A percentile compares a stretch with the other conserved stretches of the same genome.
Conservation (phyloP, 2,329 filamentous ascomycete genomes). For the Byssothecium circinans region DNA sequence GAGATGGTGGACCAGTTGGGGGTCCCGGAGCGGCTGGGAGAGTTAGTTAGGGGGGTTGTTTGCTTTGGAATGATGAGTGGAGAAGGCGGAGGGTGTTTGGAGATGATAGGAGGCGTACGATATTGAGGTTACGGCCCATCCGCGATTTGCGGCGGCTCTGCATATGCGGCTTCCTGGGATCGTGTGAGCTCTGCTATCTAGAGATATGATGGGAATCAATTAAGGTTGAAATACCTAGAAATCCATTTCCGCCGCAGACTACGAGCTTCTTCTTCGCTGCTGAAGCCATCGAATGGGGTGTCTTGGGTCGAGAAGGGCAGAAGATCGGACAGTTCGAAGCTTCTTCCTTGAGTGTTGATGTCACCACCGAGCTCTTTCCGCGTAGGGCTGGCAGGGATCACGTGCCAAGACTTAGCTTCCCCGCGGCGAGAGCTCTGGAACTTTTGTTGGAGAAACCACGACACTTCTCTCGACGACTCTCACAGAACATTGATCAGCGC, state of each 20-base stretch:
- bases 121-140: conserved; percentile 91
- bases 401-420: conserved; percentile 11
- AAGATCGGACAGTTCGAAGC: conserved; percentile 11
- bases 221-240: conserved; percentile 64
- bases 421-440: conserved; percentile 11
- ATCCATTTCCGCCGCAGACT: conserved; percentile 92
- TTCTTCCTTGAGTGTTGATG: conserved; percentile 43
- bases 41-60: background rate
- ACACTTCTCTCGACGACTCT: no score
- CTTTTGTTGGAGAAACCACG: no score
- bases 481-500: no score
- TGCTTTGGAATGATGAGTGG: no score
- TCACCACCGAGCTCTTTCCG: conserved; percentile 22
- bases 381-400: conserved; percentile 16
- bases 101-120: conserved; percentile 60
- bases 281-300: conserved; percentile 49
- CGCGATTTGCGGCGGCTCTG: conserved; percentile 79
- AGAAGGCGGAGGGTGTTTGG: background rate
- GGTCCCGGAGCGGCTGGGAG: conserved; percentile 77
- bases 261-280: conserved; percentile 75
- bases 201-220: background rate
- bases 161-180: conserved; percentile 73
- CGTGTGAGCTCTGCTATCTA: background rate
- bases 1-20: conserved; percentile 82
- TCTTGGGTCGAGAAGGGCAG: background rate